phyloP scores from a whole-genome alignment of 2,329 filamentous ascomycete species.

The Ophiostoma pallidulum region DNA sequence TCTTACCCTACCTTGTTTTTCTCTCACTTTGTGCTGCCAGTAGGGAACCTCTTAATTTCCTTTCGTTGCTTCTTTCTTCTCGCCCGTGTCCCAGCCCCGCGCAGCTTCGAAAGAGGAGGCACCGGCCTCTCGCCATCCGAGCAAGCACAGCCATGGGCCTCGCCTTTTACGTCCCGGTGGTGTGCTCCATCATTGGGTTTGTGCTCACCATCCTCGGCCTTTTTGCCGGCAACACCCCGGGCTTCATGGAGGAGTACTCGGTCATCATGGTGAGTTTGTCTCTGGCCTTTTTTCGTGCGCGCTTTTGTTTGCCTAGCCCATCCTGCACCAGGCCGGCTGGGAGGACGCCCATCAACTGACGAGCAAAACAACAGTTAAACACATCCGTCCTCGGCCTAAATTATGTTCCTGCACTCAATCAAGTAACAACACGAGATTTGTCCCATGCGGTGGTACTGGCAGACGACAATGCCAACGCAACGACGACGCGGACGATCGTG shows the following conservation, averaged over 20 bases:
- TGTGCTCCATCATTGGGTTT: conserved; percentile 27
- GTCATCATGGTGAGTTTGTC: conserved; percentile 29
- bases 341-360: no score
- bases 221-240: conserved; percentile 29
- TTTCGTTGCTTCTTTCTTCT: not conserved
- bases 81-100: no score
- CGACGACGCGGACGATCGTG: conserved; percentile 5
- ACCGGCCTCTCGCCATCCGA: not conserved
- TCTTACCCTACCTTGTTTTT: no score
- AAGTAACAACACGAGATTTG: conserved; percentile 18
- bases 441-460: conserved; percentile 15
- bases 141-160: conserved; percentile 8
- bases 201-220: conserved; percentile 28
- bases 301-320: no score
- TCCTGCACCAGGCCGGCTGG: no score
- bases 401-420: conserved; percentile 23
- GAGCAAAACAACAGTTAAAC: conserved; percentile 27
- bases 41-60: not conserved
- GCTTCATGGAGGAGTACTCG: conserved; percentile 30
- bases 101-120: no score
- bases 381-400: conserved; percentile 32
- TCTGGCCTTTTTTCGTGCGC: no score
- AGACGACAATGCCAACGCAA: conserved; percentile 7
- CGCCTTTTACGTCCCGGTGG: conserved; percentile 20
- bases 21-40: not conserved